Conservation (phyloP, 495 filamentous ascomycete genomes). For the Thozetella sp. region DNA sequence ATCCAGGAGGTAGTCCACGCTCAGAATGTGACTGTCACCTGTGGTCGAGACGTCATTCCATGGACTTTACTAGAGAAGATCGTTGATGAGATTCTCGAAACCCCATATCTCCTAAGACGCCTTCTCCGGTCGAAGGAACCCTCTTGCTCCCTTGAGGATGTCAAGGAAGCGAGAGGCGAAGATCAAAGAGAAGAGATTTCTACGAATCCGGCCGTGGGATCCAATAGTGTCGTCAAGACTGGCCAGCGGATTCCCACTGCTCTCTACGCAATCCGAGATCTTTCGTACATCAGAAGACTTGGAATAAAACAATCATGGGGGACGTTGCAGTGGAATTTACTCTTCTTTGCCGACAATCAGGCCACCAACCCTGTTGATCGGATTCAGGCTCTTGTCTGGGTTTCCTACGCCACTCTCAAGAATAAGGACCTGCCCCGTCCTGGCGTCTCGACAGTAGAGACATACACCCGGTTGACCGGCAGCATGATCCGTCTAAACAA, state of each 20-base stretch:
- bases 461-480: not conserved
- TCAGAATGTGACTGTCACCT: not conserved
- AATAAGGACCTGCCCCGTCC: not conserved
- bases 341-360: conserved; percentile 2
- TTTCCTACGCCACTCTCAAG: not conserved
- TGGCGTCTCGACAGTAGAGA: not conserved
- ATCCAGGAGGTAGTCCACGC: not conserved
- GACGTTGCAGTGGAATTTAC: not conserved
- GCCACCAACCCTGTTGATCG: conserved; percentile 2
- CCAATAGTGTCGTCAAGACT: not conserved
- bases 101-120: not conserved
- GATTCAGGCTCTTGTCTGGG: conserved; percentile 1
- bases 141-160: not conserved
- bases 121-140: not conserved
- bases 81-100: not conserved
- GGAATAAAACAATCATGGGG: not conserved
- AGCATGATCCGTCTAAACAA: not conserved
- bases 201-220: not conserved
- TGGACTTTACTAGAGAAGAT: not conserved
- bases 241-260: not conserved
- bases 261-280: not conserved
- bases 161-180: not conserved
- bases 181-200: not conserved
- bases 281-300: not conserved
- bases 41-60: not conserved